Evolutionary conservation across 257 asterid species (phyloP).

Genomic region (Euphrasia confusa): DNA sequence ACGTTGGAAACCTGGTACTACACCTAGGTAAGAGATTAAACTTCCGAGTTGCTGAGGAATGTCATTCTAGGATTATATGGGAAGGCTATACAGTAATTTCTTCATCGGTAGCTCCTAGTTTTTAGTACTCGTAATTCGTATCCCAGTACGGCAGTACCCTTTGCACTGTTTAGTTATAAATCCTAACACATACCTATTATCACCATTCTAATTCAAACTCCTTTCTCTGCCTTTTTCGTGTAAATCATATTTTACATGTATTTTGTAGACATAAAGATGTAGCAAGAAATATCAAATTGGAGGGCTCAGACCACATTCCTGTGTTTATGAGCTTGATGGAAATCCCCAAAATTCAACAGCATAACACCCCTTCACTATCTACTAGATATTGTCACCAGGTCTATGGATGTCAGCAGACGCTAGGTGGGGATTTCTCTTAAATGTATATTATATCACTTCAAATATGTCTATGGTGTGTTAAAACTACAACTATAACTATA

Average conservation of each 20-base stretch:
- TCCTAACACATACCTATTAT: slow-evolving; percentile 13
- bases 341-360: slow-evolving; percentile 52
- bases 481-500: too few species aligned
- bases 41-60: slow-evolving; percentile 15
- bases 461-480: slow-evolving; percentile 1
- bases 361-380: slow-evolving; percentile 78
- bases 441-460: slow-evolving; percentile 20
- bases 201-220: slow-evolving; percentile 2
- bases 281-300: slow-evolving; percentile 66
- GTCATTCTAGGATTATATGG: slow-evolving; percentile 15
- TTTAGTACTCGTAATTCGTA: slow-evolving; percentile 1
- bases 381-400: slow-evolving; percentile 89
- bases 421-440: slow-evolving; percentile 48
- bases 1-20: slow-evolving; percentile 81
- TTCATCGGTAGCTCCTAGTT: slow-evolving; percentile 3
- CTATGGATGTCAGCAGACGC: slow-evolving; percentile 82
- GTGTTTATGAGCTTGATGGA: slow-evolving; percentile 56
- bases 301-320: slow-evolving; percentile 98
- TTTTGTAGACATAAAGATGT: slow-evolving; percentile 30
- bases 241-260: not conserved
- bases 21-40: slow-evolving; percentile 56
- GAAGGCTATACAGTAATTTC: slow-evolving; percentile 18
- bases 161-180: slow-evolving; percentile 6
- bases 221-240: not conserved
- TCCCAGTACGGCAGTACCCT: not conserved